Percentiles rank a stretch among this genome's conserved stretches.
Evolutionary conservation across 306 rosid genomes (phyloP).

Genomic region (Medicago arabica): DNA sequence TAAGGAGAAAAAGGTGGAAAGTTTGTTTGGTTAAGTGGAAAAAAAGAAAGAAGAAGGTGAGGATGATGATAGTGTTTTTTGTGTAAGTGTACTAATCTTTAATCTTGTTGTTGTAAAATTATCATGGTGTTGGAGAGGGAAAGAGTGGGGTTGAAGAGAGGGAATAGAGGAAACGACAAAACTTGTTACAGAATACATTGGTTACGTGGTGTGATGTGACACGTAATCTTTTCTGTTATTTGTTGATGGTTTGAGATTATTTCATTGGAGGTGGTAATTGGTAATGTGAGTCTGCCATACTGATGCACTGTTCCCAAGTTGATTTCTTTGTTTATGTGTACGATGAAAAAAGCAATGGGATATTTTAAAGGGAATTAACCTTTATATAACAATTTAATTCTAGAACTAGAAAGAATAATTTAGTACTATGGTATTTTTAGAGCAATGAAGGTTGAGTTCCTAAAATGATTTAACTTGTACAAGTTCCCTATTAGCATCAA

Average conservation of each 20-base stretch:
- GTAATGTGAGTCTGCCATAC: too few relatives aligned
- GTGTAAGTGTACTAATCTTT: background rate
- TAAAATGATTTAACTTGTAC: too few relatives aligned
- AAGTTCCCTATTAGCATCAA: too few relatives aligned
- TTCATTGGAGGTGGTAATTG: background rate
- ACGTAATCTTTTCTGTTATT: constrained; percentile 31
- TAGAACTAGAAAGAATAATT: too few relatives aligned
- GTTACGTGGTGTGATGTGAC: constrained; percentile 28
- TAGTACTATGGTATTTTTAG: too few relatives aligned
- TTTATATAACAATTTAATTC: too few relatives aligned
- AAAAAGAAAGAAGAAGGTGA: background rate
- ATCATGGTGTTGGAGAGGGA: background rate
- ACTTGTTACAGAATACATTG: background rate
- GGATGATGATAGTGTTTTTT: background rate
- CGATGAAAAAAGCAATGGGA: too few relatives aligned
- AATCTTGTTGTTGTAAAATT: background rate
- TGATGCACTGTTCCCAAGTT: too few relatives aligned
- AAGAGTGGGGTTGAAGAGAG: background rate
- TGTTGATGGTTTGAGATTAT: too few relatives aligned
- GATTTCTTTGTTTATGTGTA: too few relatives aligned
- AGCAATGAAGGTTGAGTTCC: too few relatives aligned
- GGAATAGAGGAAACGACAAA: constrained; percentile 25
- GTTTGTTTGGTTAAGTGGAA: background rate
- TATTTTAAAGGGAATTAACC: too few relatives aligned
- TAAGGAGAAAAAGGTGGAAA: background rate